phyloP scores from a whole-genome alignment of 78 protist species.

The Dictyostelium capitatum region DNA sequence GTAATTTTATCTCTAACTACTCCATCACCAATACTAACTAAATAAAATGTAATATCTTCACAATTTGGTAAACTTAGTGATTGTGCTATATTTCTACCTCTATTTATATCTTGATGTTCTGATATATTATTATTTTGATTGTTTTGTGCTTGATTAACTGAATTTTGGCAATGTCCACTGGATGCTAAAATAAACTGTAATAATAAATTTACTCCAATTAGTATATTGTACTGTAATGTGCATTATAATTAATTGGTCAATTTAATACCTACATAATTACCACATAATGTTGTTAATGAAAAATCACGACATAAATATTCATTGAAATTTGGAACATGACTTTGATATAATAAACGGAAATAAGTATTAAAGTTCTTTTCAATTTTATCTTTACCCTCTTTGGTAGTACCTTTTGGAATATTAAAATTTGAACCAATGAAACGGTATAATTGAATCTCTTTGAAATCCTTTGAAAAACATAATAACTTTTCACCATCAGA shows the following conservation, averaged over 20 bases:
- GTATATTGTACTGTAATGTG: not conserved
- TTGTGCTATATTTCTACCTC: not conserved
- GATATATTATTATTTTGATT: not conserved
- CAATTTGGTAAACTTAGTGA: constrained; percentile 55
- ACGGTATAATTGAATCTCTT: constrained; percentile 69
- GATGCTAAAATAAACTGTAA: constrained; percentile 57
- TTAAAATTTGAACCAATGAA: constrained; percentile 47
- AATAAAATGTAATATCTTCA: constrained; percentile 77
- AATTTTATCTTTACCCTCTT: not conserved
- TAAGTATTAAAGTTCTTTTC: constrained; percentile 54
- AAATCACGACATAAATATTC: constrained; percentile 66
- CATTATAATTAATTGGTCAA: not conserved
- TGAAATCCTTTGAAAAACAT: constrained; percentile 72
- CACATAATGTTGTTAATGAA: constrained; percentile 72
- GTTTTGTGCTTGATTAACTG: constrained; percentile 9
- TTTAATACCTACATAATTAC: constrained; percentile 52
- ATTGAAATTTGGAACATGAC: constrained; percentile 31
- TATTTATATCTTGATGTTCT: constrained; percentile 4
- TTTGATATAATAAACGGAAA: constrained; percentile 38
- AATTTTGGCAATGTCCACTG: constrained; percentile 2
- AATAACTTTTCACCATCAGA: constrained; percentile 74
- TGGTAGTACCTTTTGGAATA: constrained; percentile 3
- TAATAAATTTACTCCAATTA: too few relatives aligned
- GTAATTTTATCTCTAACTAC: constrained; percentile 42
- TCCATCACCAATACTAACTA: constrained; percentile 62